Base-by-base conservation (phyloP, 2,329 filamentous ascomycete genomes). In the Penicillium sp. region DNA sequence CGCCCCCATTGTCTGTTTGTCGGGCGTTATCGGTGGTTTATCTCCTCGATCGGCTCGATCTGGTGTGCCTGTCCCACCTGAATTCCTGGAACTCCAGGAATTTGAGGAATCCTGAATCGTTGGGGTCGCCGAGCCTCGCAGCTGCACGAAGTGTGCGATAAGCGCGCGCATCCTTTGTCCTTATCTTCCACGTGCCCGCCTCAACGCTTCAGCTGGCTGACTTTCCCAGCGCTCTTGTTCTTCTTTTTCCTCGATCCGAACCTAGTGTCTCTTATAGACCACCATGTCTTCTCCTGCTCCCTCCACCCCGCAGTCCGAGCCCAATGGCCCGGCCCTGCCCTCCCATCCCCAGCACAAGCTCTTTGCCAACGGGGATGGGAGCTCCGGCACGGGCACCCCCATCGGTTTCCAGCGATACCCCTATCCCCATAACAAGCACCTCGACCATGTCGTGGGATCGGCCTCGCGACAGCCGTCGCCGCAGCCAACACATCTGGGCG, bases 401-500 rank as follows among this genome's bases (percentile, higher is more conserved):
- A 65, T 68, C 45, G 66, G 66, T 14, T 69, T 69, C 49, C 66
- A 69, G 48, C 55, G 66, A 33, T 64, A 54, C 19, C 65, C 60
- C 34, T 64, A 54, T 19, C 65, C 60, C 39, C 68, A 72, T 51
- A 78, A 81, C 64, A 81, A 80, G 64, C 69, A 78, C 47, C 70
- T 82, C 33, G 76, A 81, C 37, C 69, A 73, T 52, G 73, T 76
- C 42, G 67, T 74, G 36, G 67, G 73, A 26, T 70, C 72, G 7
- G 74, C 73, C 23, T 67, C 71, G 58, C 81, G 87, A 41, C 79
- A 84, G 48, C 87, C 90, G 16, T 95, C 90, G 39, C 88, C 89
- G 16, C 87, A 94, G 63, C 88, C 90, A 17, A 90, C 87, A 42
- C 87, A 95, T 66, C 76, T 95, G 65, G 85, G 79, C 55, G 76